These are phyloP conservation scores for Aquilaria agallochum DNA, from an alignment of 441 rosid species.

Conservation along the genomic window DNA sequence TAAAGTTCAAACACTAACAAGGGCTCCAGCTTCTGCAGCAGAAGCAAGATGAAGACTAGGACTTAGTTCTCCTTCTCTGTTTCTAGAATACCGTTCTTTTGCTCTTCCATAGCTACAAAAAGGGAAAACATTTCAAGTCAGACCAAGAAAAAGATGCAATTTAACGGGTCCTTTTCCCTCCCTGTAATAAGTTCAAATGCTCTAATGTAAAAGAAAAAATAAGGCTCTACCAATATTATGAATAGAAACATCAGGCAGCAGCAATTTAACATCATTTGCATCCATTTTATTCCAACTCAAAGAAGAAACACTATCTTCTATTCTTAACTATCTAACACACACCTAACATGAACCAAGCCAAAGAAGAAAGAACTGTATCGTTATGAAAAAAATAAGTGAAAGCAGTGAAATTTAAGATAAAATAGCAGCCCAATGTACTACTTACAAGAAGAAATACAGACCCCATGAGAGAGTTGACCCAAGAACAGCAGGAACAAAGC, in stretches of 20 bases:
- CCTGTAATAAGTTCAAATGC: no score
- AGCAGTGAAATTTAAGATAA: neutral
- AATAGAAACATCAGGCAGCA: no score
- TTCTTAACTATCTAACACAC: no score
- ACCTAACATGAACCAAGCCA: conserved; percentile 1
- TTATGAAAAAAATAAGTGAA: neutral
- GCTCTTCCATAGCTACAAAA: conserved; percentile 80
- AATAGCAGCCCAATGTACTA: neutral
- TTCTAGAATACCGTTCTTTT: conserved; percentile 67
- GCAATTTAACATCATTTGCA: no score
- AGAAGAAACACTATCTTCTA: no score
- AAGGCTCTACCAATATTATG: neutral
- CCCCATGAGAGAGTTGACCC: conserved; percentile 90
- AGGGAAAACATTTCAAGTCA: conserved; percentile 1
- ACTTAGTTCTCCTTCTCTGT: conserved; percentile 52
- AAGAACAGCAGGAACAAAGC: conserved; percentile 81
- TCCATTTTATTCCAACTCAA: no score
- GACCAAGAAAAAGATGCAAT: neutral
- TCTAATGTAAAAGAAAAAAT: neutral
- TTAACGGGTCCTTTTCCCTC: no score
- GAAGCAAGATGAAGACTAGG: conserved; percentile 84
- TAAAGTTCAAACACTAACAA: conserved; percentile 48
- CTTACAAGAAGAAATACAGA: conserved; percentile 91
- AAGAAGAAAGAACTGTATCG: neutral
- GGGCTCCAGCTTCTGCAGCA: conserved; percentile 96